These are phyloP conservation scores for Aspergillus pseudoterreus DNA, from an alignment of 2,329 filamentous ascomycete genomes.

Conservation along the genomic window DNA sequence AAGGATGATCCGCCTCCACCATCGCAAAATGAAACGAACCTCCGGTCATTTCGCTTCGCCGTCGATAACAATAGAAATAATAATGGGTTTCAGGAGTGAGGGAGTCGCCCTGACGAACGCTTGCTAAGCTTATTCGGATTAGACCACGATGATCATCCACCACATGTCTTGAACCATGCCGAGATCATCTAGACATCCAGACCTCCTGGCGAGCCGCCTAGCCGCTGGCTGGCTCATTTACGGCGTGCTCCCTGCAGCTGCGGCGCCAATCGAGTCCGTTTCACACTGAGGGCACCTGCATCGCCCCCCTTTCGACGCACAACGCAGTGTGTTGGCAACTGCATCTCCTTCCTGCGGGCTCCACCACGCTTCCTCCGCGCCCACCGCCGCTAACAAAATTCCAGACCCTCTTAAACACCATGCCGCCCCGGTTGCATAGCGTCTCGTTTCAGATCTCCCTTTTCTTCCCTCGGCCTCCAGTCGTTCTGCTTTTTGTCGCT, in stretches of 20 bases:
- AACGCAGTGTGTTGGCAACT: conserved; percentile 1
- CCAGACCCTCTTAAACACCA: conserved; percentile 15
- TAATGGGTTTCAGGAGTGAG: background rate
- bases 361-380: conserved; percentile 2
- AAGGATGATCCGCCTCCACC: background rate
- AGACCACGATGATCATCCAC: conserved; percentile 9
- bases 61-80: background rate
- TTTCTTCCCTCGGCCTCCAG: conserved; percentile 19
- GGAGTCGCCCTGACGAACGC: conserved; percentile 1
- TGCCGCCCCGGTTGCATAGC: conserved; percentile 7
- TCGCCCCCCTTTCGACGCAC: conserved; percentile 16
- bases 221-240: background rate
- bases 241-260: conserved; percentile 1
- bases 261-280: conserved; percentile 16
- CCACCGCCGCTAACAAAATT: conserved; percentile 31
- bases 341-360: background rate
- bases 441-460: conserved; percentile 23
- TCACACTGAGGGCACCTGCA: conserved; percentile 16
- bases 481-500: conserved; percentile 28
- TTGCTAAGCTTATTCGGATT: conserved; percentile 3
- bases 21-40: background rate
- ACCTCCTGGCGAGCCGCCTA: conserved; percentile 3
- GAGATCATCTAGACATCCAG: conserved; percentile 3
- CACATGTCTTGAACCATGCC: conserved; percentile 5
- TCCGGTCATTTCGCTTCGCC: conserved; percentile 6